Conservation (phyloP, 2,329 filamentous ascomycete genomes). For the Zelopaecilomyces penicillatus region DNA sequence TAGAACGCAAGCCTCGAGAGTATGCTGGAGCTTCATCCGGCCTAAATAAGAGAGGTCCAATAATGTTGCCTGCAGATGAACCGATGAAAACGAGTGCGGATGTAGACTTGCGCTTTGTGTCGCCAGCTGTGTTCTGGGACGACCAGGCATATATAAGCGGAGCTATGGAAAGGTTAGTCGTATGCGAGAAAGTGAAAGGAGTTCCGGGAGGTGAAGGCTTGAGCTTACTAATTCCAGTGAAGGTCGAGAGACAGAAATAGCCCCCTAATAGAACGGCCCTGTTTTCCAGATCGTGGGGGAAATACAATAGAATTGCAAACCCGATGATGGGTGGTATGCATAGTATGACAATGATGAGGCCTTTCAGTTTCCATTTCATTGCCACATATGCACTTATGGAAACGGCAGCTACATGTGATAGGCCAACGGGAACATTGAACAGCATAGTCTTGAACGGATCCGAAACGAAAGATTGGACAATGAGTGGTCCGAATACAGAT, state of each 20-base stretch:
- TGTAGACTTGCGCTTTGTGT: conserved; percentile 61
- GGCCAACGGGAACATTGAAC: conserved; percentile 53
- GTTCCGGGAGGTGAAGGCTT: conserved; percentile 8
- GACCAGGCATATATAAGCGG: conserved; percentile 55
- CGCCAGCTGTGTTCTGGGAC: conserved; percentile 55
- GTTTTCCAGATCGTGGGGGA: conserved; percentile 36
- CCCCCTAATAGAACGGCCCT: conserved; percentile 44
- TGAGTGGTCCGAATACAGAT: conserved; percentile 50
- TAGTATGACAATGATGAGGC: conserved; percentile 44
- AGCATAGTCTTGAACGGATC: conserved; percentile 48
- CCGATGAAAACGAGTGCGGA: conserved; percentile 58
- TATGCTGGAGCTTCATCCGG: conserved; percentile 35
- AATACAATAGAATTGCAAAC: conserved; percentile 43
- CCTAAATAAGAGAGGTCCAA: conserved; percentile 57
- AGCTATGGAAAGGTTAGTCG: conserved; percentile 23
- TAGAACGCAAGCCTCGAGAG: conserved; percentile 47
- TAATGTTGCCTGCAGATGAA: conserved; percentile 56
- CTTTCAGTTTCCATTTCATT: conserved; percentile 47
- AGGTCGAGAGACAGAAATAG: conserved; percentile 52
- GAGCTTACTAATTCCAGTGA: conserved; percentile 34
- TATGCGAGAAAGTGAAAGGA: conserved; percentile 17
- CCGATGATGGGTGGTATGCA: conserved; percentile 51
- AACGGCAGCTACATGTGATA: conserved; percentile 51
- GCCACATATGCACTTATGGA: conserved; percentile 48
- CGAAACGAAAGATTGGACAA: conserved; percentile 52